Base-by-base conservation (phyloP, 1,139 yeast species). In the Petasospora rhodanensis region DNA sequence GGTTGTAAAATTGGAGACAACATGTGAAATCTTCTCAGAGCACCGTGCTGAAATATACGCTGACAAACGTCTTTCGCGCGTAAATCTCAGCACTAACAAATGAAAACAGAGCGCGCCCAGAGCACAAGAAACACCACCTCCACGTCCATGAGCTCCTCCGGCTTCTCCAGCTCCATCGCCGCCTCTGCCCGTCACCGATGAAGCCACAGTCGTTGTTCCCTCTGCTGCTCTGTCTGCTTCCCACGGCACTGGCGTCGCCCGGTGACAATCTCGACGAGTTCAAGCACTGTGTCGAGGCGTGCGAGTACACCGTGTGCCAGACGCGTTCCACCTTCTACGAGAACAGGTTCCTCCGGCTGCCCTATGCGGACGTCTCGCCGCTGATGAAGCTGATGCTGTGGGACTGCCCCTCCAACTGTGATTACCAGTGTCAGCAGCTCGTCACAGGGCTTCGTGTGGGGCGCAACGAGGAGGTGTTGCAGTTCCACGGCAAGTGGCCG, bases 401-500 rank as follows among this genome's bases (percentile, higher is more conserved):
- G 98, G 73, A 76, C 38, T 89, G 97, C 55, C 61, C 62, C 8
- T 73, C 79, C 29, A 80, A 91, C 54, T 91, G 98, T 59, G 97
- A 91, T 58, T 91, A 91, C 58, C 81, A 76, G 46, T 91, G 98
- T 55, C 97, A 91, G 56, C 75, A 84, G 38, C 56, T 73, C 12
- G 66, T 89, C 28, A 87, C 96, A 0, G 48, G 51, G 3, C 62
- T 68, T 29, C 64, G 95, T 15, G 62, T 64, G 14, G 45, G 41
- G 0, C 47, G 60, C 3, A 65, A 66, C 7, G 68, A 72, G 34
- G 77, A 75, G 35, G 62, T 85, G 2, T 70, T 70, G 29, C 98
- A 91, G 54, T 91, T 86, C 59, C 97, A 91, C 56, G 98, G 98
- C 0, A 91, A 91, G 59, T 91, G 98, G 98, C 97, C 97, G 3